Evolutionary conservation across 179 eudicot genomes (phyloP), one percentile per base, ranked within the genome.

Genomic region (Patellifolia procumbens): DNA sequence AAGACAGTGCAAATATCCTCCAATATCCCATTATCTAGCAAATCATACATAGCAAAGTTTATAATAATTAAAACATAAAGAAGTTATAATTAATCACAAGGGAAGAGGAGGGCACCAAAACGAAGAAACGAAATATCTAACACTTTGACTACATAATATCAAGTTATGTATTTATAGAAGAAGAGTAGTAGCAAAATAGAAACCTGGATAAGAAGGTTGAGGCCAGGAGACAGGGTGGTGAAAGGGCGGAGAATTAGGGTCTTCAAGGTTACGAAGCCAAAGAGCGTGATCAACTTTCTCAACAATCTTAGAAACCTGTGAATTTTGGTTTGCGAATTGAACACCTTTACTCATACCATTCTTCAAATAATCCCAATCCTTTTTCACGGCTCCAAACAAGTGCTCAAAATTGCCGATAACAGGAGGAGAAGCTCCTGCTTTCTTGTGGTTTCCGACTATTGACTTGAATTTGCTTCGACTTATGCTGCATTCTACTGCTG

Each of bases 131-230:
- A n/a, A n/a, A n/a, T n/a, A n/a, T n/a, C n/a, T n/a, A n/a, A n/a
- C n/a, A n/a, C n/a, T n/a, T n/a, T n/a, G n/a, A n/a, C n/a, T n/a
- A n/a, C n/a, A n/a, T n/a, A 49, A 49, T 49, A 49, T 49, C 20
- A 10, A 20, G 0, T 51, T 16, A 1, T 51, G 55, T 20, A 51
- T 12, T 11, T 51, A 51, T 2, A 51, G 13, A 12, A 13, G 55
- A 16, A 13, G 4, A 4, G 17, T 12, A 20, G 5, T 4, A 51
- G 17, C 15, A 12, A 8, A 51, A 34, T 53, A 22, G 26, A 15
- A 46, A 88, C 98, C 97, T 86, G 94, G 91, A 81, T 94, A 94
- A 73, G 75, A 72, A 72, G 97, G 98, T 58, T 84, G 86, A 71
- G 97, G 98, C 89, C 86, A 86, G 51, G 87, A 76, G 26, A 87